phyloP scores from a whole-genome alignment of 805 yeast species.

The Komagataella phaffii region DNA sequence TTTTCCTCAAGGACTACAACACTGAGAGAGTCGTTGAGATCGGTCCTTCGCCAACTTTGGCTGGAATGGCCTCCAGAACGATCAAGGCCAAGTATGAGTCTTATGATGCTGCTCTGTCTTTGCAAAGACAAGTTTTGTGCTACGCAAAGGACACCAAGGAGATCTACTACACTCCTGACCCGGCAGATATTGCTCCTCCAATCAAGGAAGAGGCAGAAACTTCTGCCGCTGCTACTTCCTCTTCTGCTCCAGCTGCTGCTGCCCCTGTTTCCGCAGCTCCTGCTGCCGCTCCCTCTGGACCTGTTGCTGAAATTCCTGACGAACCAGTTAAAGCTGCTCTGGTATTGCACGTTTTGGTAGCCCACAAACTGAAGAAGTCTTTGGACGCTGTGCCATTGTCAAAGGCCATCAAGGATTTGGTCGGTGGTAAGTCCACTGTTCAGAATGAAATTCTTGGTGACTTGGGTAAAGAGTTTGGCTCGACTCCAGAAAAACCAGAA shows the following conservation, averaged over 20 bases:
- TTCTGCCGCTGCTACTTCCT: conserved; percentile 26
- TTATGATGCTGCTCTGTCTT: conserved; percentile 92
- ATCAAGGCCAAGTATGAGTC: conserved; percentile 92
- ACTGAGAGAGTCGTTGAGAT: conserved; percentile 96
- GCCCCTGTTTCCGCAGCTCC: conserved; percentile 47
- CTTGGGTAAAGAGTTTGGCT: conserved; percentile 94
- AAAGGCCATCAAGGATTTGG: conserved; percentile 93
- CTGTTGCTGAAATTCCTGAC: conserved; percentile 78
- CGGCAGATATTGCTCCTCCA: conserved; percentile 34
- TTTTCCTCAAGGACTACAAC: conserved; percentile 82
- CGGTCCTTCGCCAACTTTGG: conserved; percentile 97
- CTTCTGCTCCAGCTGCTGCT: conserved; percentile 45
- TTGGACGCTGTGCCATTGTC: conserved; percentile 75
- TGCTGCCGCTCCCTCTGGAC: conserved; percentile 61
- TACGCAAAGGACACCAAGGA: conserved; percentile 94
- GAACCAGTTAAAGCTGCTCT: conserved; percentile 80
- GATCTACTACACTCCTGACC: conserved; percentile 87
- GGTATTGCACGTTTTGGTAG: conserved; percentile 79
- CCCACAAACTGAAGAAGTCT: conserved; percentile 89
- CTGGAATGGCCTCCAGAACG: conserved; percentile 98
- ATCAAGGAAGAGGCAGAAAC: conserved; percentile 19
- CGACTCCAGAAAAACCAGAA: conserved; percentile 98
- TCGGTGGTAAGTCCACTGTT: conserved; percentile 96
- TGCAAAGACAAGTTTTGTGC: conserved; percentile 87
- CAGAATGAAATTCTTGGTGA: conserved; percentile 99